Evolutionary conservation across 805 yeast species (phyloP), one percentile per base, ranked within the genome.

Genomic region (Kuraishia molischiana): DNA sequence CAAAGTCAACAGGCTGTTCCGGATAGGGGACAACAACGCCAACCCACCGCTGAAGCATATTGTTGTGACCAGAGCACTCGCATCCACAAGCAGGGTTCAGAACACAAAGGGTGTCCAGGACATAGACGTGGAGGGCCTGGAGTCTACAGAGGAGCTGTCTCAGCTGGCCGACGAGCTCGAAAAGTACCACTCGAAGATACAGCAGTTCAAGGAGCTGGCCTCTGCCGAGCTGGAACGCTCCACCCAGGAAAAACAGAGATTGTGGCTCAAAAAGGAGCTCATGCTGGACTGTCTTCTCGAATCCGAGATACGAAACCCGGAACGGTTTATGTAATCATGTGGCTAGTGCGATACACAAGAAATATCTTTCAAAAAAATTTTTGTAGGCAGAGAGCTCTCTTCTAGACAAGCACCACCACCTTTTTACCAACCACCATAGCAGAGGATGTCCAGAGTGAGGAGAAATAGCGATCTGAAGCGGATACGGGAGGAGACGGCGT

Each of bases 231-330:
- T 52, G n/a, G 34, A 38, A 3, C 42, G 42, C 19, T 33, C 50
- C 10, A 39, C 40, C 3, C 37, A 44, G 18, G 26, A 43, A 3
- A 45, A 42, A 32, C 40, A 57, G 15, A 47, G 36, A 19, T 37
- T 34, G 26, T 54, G 59, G 59, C 35, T 53, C 29, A 56, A 54
- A 24, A 52, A 42, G 24, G 59, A 56, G 38, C 24, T 48, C 4
- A 33, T 53, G 9, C 36, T 54, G 21, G 51, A 52, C 32, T 47
- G 45, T 3, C 33, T 47, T 8, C 19, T 19, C 28, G n/a, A 29
- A 21, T 24, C 22, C 30, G 36, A 36, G 28, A 21, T 29, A 8
- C 17, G 38, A 4, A 34, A 29, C 11, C 34, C n/a, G 5, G 26
- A 36, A 6, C 13, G 8, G 22, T 19, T 19, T n/a, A 29, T 29